Conservation (phyloP, 163 green algal genomes). For the Prototheca cutis region DNA sequence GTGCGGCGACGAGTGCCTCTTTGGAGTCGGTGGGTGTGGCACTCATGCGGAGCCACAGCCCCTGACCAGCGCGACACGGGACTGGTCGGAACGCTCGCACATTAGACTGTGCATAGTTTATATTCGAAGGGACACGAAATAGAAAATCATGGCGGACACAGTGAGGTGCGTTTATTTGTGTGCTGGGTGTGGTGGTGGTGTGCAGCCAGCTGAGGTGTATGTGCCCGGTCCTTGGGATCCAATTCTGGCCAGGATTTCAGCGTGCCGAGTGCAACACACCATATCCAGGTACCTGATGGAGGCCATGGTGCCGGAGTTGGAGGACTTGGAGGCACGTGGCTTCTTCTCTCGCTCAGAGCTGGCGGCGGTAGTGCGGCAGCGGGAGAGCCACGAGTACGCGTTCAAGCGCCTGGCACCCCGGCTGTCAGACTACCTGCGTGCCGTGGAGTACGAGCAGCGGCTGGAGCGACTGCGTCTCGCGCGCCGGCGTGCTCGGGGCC, state of each 20-base stretch:
- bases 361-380: conserved; percentile 59
- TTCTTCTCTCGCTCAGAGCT: conserved; percentile 78
- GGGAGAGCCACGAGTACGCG: conserved; percentile 77
- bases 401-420: conserved; percentile 58
- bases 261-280: background rate
- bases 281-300: conserved; percentile 63
- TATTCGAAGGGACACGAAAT: background rate
- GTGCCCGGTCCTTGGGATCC: no score
- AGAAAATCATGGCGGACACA: conserved; percentile 60
- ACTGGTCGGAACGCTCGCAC: no score
- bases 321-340: conserved; percentile 73
- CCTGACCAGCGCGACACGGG: no score
- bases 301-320: conserved; percentile 90
- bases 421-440: conserved; percentile 68
- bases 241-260: no score
- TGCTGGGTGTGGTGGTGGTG: background rate
- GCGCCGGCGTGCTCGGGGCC: conserved; percentile 38
- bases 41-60: no score
- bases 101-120: no score
- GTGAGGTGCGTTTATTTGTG: conserved; percentile 40
- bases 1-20: no score
- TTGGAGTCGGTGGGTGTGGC: no score
- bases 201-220: no score
- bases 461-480: conserved; percentile 66
- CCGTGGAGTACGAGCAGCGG: conserved; percentile 69